Conservation (phyloP, 1,284 basidiomycete species). For the Ustilago loliicola region DNA sequence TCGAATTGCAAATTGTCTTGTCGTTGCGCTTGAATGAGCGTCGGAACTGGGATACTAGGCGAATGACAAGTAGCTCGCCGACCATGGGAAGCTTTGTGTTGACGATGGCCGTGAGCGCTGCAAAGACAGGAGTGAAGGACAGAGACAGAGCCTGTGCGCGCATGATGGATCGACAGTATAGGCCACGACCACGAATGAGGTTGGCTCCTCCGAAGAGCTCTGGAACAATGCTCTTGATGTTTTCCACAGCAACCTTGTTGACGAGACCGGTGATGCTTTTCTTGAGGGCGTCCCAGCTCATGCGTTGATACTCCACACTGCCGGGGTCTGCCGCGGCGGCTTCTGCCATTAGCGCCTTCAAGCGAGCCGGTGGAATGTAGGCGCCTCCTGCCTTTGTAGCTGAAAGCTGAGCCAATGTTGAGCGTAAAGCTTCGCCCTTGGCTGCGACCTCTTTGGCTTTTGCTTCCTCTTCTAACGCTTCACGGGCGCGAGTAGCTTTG, state of each 20-base stretch:
- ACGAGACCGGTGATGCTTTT: conserved; percentile 99
- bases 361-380: conserved; percentile 90
- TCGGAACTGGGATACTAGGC: conserved; percentile 94
- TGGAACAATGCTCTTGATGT: conserved; percentile 96
- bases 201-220: conserved; percentile 74
- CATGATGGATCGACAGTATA: conserved; percentile 85
- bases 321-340: conserved; percentile 82
- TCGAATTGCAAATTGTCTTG: conserved; percentile 95
- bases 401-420: conserved; percentile 54
- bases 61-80: conserved; percentile 88
- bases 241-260: conserved; percentile 86
- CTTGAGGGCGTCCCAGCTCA: conserved; percentile 97
- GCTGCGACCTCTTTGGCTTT: conserved; percentile 26
- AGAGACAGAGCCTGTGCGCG: conserved; percentile 96
- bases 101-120: conserved; percentile 91
- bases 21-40: conserved; percentile 96
- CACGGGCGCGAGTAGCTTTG: conserved; percentile 11
- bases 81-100: conserved; percentile 98
- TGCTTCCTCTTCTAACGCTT: conserved; percentile 18
- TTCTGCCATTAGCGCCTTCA: conserved; percentile 90
- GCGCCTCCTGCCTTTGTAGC: conserved; percentile 85
- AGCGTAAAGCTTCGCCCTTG: conserved; percentile 57
- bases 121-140: conserved; percentile 97
- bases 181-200: conserved; percentile 67
- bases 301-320: conserved; percentile 90